Evolutionary conservation across 345 rosid species (phyloP).

Genomic region (Psidium friedrichsthalianum): DNA sequence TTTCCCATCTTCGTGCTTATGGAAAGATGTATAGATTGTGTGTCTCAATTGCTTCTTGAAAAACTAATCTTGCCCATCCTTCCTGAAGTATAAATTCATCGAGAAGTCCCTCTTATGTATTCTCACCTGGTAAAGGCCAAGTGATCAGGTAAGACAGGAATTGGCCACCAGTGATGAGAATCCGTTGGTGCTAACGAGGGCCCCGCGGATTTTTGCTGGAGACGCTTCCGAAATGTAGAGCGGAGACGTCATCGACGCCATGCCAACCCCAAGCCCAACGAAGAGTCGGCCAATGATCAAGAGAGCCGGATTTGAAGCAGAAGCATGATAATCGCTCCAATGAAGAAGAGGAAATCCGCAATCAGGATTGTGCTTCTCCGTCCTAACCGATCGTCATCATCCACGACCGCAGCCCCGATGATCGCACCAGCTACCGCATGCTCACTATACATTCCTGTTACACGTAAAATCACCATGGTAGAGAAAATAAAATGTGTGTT

Average conservation of each 20-base stretch:
- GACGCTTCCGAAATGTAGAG: slow-evolving; percentile 90
- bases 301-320: slow-evolving; percentile 44
- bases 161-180: slow-evolving; percentile 90
- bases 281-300: slow-evolving; percentile 63
- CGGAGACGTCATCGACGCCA: slow-evolving; percentile 94
- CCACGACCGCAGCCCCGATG: slow-evolving; percentile 74
- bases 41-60: background rate
- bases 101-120: background rate
- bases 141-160: slow-evolving; percentile 79
- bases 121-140: slow-evolving; percentile 59
- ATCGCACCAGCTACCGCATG: slow-evolving; percentile 86
- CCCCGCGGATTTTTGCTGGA: slow-evolving; percentile 80
- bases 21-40: too few species aligned
- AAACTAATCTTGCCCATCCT: background rate
- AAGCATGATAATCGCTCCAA: slow-evolving; percentile 75
- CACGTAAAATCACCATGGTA: background rate
- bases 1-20: background rate
- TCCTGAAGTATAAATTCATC: background rate
- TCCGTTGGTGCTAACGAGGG: slow-evolving; percentile 75
- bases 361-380: slow-evolving; percentile 41
- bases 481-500: background rate
- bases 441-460: slow-evolving; percentile 84
- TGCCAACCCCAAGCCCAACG: slow-evolving; percentile 85
- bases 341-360: slow-evolving; percentile 66
- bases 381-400: slow-evolving; percentile 59